These are phyloP conservation scores for Melanomma pulvis-pyrius DNA, from an alignment of 495 filamentous ascomycete species.

Conservation along the genomic window DNA sequence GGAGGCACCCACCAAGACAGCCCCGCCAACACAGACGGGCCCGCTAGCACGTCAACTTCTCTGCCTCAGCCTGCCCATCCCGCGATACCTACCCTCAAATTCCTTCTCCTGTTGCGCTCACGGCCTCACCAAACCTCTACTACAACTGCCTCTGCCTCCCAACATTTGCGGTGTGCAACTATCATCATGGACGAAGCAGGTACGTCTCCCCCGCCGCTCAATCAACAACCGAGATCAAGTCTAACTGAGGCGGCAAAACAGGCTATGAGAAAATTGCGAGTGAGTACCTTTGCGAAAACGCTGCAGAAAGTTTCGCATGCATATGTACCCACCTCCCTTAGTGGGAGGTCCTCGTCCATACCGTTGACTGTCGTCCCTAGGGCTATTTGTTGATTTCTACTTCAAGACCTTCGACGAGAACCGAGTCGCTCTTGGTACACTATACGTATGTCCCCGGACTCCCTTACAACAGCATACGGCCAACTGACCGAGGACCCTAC, in stretches of 20 bases:
- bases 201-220: background rate
- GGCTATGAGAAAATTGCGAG: constrained; percentile 60
- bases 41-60: background rate
- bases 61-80: background rate
- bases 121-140: background rate
- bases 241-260: constrained; percentile 34
- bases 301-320: too few relatives aligned
- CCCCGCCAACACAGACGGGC: constrained; percentile 23
- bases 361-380: constrained; percentile 49
- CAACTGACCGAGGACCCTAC: background rate
- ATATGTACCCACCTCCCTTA: background rate
- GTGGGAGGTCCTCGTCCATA: background rate
- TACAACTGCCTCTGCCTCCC: background rate
- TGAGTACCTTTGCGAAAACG: constrained; percentile 52
- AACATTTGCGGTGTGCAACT: background rate
- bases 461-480: background rate
- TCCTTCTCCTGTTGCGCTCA: background rate
- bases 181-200: constrained; percentile 25
- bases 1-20: too few relatives aligned
- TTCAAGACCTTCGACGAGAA: constrained; percentile 79
- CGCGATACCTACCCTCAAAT: background rate
- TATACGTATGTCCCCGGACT: constrained; percentile 69
- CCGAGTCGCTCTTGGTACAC: constrained; percentile 60
- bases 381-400: constrained; percentile 84
- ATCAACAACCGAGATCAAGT: constrained; percentile 11